A percentile compares a stretch with the other conserved stretches of the same genome.
These are phyloP conservation scores for Calonectria hongkongensis DNA, from an alignment of 2,329 filamentous ascomycete genomes.

Conservation along the genomic window DNA sequence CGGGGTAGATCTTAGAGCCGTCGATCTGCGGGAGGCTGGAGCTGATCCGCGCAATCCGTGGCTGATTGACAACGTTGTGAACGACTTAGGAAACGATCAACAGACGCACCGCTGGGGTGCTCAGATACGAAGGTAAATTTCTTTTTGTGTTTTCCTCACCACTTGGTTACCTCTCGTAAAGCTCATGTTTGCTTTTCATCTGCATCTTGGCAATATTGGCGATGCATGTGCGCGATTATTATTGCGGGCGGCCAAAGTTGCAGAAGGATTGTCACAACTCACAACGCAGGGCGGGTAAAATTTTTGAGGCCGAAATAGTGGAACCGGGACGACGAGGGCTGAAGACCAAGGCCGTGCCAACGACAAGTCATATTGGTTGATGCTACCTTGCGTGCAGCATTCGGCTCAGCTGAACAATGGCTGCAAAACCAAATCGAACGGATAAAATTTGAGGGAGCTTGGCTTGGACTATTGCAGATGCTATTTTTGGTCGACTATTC, in stretches of 20 bases:
- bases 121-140: not conserved
- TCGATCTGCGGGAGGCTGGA: constrained; percentile 3
- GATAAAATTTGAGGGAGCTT: not conserved
- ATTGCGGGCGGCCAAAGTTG: not conserved
- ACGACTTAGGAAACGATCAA: constrained; percentile 21
- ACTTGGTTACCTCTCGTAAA: not conserved
- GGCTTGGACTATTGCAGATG: no score
- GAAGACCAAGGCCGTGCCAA: constrained; percentile 5
- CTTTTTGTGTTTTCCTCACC: not conserved
- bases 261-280: constrained; percentile 12
- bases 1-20: constrained; percentile 7
- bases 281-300: not conserved
- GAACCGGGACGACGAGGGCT: not conserved
- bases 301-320: constrained; percentile 2
- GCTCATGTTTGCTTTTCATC: not conserved
- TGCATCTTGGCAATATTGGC: not conserved
- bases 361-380: not conserved
- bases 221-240: constrained; percentile 12
- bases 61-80: not conserved
- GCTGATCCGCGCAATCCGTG: constrained; percentile 3
- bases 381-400: not conserved
- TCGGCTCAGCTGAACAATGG: not conserved
- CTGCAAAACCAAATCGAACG: not conserved
- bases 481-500: no score
- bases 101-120: not conserved